These are phyloP conservation scores for Phytophthora hybrid DNA, from an alignment of 352 stramenopile genomes.

Conservation along the genomic window DNA sequence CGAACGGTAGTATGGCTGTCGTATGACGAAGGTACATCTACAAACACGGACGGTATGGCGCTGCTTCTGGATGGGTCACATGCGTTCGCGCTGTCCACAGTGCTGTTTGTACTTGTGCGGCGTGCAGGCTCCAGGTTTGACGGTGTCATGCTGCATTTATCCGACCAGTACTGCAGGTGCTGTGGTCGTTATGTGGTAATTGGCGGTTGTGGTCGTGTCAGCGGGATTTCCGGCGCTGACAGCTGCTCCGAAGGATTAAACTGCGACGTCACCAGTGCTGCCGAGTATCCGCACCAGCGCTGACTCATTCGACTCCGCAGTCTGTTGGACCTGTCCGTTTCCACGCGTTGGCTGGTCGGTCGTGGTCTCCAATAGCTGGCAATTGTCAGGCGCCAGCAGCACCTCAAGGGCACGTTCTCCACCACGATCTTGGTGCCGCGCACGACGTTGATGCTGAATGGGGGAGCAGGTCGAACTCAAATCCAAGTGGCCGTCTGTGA, in stretches of 20 bases:
- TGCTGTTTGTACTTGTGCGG: slow-evolving; percentile 11
- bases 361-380: slow-evolving; percentile 60
- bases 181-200: too few relatives aligned
- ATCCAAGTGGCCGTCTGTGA: slow-evolving; percentile 77
- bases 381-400: slow-evolving; percentile 73
- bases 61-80: slow-evolving; percentile 9
- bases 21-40: slow-evolving; percentile 67
- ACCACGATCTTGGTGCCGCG: slow-evolving; percentile 77
- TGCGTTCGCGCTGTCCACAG: neutral
- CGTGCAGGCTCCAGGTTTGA: slow-evolving; percentile 9
- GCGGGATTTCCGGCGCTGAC: neutral
- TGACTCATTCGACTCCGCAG: too few relatives aligned
- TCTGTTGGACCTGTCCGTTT: slow-evolving; percentile 18
- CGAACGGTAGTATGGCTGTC: slow-evolving; percentile 70
- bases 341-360: slow-evolving; percentile 31
- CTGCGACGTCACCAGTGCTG: too few relatives aligned
- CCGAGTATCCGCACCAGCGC: too few relatives aligned
- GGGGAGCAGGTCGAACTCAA: slow-evolving; percentile 71
- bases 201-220: too few relatives aligned
- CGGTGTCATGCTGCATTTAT: neutral
- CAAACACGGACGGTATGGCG: slow-evolving; percentile 51
- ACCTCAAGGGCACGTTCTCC: slow-evolving; percentile 73
- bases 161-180: neutral
- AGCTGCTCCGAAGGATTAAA: slow-evolving; percentile 30
- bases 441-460: slow-evolving; percentile 61